phyloP scores from a whole-genome alignment of 352 stramenopile species.

The Pythium apleroticum region DNA sequence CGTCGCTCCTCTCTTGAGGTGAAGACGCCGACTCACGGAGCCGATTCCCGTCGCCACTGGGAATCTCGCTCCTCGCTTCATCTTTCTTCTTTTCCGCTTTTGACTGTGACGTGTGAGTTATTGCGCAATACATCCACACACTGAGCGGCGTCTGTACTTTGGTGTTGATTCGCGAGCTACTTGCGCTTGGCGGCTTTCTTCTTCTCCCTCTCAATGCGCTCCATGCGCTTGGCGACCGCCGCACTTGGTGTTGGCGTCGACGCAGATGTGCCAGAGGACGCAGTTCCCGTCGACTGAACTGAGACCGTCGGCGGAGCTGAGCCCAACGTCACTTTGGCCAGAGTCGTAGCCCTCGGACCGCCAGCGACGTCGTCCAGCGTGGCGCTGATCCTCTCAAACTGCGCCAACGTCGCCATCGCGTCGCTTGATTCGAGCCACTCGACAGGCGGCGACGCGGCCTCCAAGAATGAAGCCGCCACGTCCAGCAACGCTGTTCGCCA shows the following conservation, averaged over 20 bases:
- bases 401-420: background rate
- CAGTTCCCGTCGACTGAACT: background rate
- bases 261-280: background rate
- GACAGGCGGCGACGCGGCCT: background rate
- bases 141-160: background rate
- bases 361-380: background rate
- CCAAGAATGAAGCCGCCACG: conserved; percentile 9
- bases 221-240: conserved; percentile 19
- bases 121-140: conserved; percentile 1
- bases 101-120: background rate
- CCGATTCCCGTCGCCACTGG: background rate
- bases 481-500: conserved; percentile 15
- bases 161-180: background rate
- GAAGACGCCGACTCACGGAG: conserved; percentile 2
- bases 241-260: background rate
- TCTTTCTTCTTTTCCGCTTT: conserved; percentile 1
- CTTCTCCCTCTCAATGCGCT: conserved; percentile 25
- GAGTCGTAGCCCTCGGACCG: background rate
- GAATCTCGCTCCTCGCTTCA: background rate
- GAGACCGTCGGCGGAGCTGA: background rate
- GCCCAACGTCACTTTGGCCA: background rate
- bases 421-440: conserved; percentile 6
- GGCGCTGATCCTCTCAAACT: conserved; percentile 4
- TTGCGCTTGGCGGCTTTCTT: conserved; percentile 16
- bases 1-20: too few relatives aligned